phyloP scores from a whole-genome alignment of 768 basidiomycete genomes.

The Trametes villosa region DNA sequence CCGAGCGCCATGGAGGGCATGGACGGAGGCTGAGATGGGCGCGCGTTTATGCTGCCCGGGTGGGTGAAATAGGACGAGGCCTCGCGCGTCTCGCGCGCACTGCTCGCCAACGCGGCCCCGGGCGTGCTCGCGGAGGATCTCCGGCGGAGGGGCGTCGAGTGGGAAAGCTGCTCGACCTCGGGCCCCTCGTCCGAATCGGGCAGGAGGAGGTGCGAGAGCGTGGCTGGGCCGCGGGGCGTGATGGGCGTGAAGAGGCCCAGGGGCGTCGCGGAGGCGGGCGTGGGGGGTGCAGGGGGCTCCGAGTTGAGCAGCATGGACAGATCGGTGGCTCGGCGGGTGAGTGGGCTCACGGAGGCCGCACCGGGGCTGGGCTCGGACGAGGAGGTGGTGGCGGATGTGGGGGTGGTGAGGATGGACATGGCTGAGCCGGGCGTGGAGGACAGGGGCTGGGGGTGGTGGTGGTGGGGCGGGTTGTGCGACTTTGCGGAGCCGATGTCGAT shows the following conservation, averaged over 20 bases:
- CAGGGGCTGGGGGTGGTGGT: slow-evolving; percentile 30
- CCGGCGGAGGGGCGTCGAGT: slow-evolving; percentile 32
- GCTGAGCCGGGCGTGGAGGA: slow-evolving; percentile 35
- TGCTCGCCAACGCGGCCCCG: not conserved
- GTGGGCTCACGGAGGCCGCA: slow-evolving; percentile 46
- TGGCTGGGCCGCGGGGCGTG: slow-evolving; percentile 35
- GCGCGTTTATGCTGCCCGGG: slow-evolving; percentile 18
- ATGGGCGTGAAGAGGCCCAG: slow-evolving; percentile 40
- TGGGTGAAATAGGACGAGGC: slow-evolving; percentile 31
- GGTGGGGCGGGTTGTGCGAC: slow-evolving; percentile 9
- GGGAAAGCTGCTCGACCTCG: slow-evolving; percentile 36
- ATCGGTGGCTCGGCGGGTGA: slow-evolving; percentile 69
- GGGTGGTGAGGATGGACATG: slow-evolving; percentile 25
- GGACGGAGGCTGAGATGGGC: slow-evolving; percentile 21
- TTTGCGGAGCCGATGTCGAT: slow-evolving; percentile 22
- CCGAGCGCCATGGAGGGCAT: slow-evolving; percentile 8
- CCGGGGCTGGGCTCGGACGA: slow-evolving; percentile 39
- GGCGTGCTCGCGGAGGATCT: slow-evolving; percentile 28
- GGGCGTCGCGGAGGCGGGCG: slow-evolving; percentile 49
- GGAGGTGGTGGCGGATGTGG: slow-evolving; percentile 21
- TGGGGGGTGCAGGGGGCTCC: slow-evolving; percentile 46
- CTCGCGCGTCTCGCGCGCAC: slow-evolving; percentile 13
- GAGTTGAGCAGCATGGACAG: slow-evolving; percentile 79
- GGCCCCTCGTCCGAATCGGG: slow-evolving; percentile 26
- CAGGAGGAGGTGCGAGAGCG: slow-evolving; percentile 44